phyloP scores from a whole-genome alignment of 73 alveolate genomes.

The Paramecium caudatum region DNA sequence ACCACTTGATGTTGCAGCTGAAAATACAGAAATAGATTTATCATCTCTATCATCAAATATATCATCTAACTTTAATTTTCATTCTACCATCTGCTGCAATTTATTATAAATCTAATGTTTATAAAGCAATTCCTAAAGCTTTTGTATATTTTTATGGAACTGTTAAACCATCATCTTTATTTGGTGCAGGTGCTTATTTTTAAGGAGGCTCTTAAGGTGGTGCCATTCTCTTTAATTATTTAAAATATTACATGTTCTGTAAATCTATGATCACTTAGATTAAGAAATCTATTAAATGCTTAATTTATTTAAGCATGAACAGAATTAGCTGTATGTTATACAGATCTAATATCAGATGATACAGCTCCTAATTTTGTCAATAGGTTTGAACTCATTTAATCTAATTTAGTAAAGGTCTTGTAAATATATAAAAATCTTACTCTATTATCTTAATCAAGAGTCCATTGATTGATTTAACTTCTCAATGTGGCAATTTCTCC shows the following conservation, averaged over 20 bases:
- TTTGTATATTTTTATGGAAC: neutral
- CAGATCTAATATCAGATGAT: constrained; percentile 49
- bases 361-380: constrained; percentile 61
- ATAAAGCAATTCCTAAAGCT: constrained; percentile 40
- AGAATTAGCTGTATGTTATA: constrained; percentile 51
- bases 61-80: neutral
- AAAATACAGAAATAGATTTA: constrained; percentile 46
- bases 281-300: constrained; percentile 26
- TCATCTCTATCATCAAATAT: constrained; percentile 69
- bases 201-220: constrained; percentile 42
- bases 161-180: constrained; percentile 24
- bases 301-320: constrained; percentile 27
- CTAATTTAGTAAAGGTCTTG: constrained; percentile 44
- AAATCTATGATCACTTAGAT: constrained; percentile 3
- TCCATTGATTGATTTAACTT: constrained; percentile 63
- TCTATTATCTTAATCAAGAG: constrained; percentile 57
- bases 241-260: constrained; percentile 34
- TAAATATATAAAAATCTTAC: neutral
- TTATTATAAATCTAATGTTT: constrained; percentile 13
- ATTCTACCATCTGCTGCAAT: constrained; percentile 56
- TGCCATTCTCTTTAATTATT: constrained; percentile 29
- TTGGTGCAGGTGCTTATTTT: neutral
- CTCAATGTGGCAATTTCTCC: constrained; percentile 52
- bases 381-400: constrained; percentile 60
- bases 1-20: constrained; percentile 61